Evolutionary conservation across 2,329 filamentous ascomycete genomes (phyloP).

Genomic region (Exophiala bonariae): DNA sequence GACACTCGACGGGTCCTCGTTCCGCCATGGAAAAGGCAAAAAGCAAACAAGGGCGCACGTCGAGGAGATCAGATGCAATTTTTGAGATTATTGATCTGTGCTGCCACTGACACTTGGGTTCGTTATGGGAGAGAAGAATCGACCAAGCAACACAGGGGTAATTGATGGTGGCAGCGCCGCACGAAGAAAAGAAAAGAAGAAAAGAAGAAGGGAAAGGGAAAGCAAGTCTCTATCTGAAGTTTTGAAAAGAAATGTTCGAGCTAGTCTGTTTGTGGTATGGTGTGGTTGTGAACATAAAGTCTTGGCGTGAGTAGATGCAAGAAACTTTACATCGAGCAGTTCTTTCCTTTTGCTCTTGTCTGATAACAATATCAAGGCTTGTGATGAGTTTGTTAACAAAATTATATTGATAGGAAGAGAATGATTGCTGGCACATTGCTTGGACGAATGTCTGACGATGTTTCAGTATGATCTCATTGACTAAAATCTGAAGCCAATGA

Average conservation of each 20-base stretch:
- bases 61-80: constrained; percentile 66
- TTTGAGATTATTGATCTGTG: constrained; percentile 68
- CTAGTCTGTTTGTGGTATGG: constrained; percentile 2
- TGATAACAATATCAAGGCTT: constrained; percentile 31
- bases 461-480: constrained; percentile 28
- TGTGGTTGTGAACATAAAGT: constrained; percentile 8
- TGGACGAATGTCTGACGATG: constrained; percentile 2
- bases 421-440: constrained; percentile 35
- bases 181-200: constrained; percentile 63
- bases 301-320: constrained; percentile 16
- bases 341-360: background rate
- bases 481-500: constrained; percentile 42
- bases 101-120: constrained; percentile 74
- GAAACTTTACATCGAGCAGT: constrained; percentile 4
- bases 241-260: background rate
- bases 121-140: constrained; percentile 51
- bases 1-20: constrained; percentile 33
- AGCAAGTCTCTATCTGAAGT: no score
- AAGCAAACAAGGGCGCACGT: constrained; percentile 25
- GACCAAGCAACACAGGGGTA: constrained; percentile 81
- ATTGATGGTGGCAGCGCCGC: constrained; percentile 72
- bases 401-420: constrained; percentile 50
- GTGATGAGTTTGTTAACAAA: constrained; percentile 43
- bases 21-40: constrained; percentile 11
- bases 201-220: constrained; percentile 9